Conservation (phyloP, 768 basidiomycete species). For the Rhizopogon vinicolor region DNA sequence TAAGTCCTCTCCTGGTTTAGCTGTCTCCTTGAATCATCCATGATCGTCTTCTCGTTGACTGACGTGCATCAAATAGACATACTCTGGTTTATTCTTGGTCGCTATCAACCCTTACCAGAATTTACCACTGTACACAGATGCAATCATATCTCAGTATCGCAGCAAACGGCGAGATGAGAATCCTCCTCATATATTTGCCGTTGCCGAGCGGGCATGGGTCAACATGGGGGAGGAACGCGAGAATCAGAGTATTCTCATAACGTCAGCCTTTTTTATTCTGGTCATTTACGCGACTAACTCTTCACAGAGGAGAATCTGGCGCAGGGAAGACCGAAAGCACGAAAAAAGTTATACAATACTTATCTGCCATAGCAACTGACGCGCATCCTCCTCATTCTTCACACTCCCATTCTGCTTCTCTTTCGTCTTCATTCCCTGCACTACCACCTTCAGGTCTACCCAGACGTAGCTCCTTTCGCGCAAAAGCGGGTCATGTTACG, state of each 20-base stretch:
- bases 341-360: slow-evolving; percentile 99
- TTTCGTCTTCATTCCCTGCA: slow-evolving; percentile 48
- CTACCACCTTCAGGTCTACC: slow-evolving; percentile 69
- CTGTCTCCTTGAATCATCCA: slow-evolving; percentile 1
- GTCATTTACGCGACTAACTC: slow-evolving; percentile 6
- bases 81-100: slow-evolving; percentile 95
- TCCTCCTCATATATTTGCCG: slow-evolving; percentile 94
- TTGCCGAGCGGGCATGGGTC: slow-evolving; percentile 96
- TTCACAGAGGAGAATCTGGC: slow-evolving; percentile 87
- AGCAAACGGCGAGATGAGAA: slow-evolving; percentile 86
- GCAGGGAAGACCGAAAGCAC: slow-evolving; percentile 99
- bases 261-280: slow-evolving; percentile 48
- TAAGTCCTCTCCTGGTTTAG: slow-evolving; percentile 34
- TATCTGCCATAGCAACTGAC: slow-evolving; percentile 94
- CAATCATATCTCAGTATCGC: slow-evolving; percentile 88
- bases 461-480: slow-evolving; percentile 57
- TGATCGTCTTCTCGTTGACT: slow-evolving; percentile 7
- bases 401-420: slow-evolving; percentile 64
- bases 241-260: slow-evolving; percentile 97
- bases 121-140: slow-evolving; percentile 86
- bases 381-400: slow-evolving; percentile 51
- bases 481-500: slow-evolving; percentile 39
- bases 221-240: slow-evolving; percentile 98
- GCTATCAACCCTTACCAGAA: slow-evolving; percentile 97
- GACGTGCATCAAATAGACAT: slow-evolving; percentile 56